These are phyloP conservation scores for Ogataea methylovora DNA, from an alignment of 805 yeast genomes.

Conservation along the genomic window DNA sequence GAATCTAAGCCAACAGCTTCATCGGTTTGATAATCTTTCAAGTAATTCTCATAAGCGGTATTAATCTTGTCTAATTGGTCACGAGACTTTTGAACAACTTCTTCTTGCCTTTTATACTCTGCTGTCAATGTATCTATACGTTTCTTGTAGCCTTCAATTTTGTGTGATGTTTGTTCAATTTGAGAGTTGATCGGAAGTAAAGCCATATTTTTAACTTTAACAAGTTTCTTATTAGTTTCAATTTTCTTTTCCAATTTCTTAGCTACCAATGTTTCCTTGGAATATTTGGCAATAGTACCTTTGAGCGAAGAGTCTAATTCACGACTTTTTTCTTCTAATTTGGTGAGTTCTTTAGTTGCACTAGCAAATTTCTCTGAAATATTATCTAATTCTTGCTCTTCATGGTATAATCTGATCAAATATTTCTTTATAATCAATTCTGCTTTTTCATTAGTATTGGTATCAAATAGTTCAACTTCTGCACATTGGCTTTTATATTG, in stretches of 20 bases:
- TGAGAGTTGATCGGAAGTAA: slow-evolving; percentile 59
- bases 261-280: slow-evolving; percentile 37
- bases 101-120: slow-evolving; percentile 48
- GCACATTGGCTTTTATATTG: slow-evolving; percentile 70
- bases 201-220: slow-evolving; percentile 38
- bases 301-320: slow-evolving; percentile 18
- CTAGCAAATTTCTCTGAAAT: slow-evolving; percentile 25
- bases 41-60: slow-evolving; percentile 14
- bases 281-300: slow-evolving; percentile 29
- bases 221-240: slow-evolving; percentile 25
- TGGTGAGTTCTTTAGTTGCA: slow-evolving; percentile 30
- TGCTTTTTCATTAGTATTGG: slow-evolving; percentile 41
- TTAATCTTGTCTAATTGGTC: slow-evolving; percentile 36
- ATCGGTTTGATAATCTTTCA: slow-evolving; percentile 3
- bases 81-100: slow-evolving; percentile 32
- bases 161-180: slow-evolving; percentile 38
- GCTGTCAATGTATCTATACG: slow-evolving; percentile 40
- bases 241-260: slow-evolving; percentile 33
- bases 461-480: slow-evolving; percentile 63
- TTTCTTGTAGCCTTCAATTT: slow-evolving; percentile 36
- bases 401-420: slow-evolving; percentile 60
- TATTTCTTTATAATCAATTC: slow-evolving; percentile 41
- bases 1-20: slow-evolving; percentile 28
- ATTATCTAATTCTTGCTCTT: slow-evolving; percentile 35
- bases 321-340: slow-evolving; percentile 23